These are phyloP conservation scores for Macadamia integrifolia DNA, from an alignment of 164 flowering plant genomes.

Conservation along the genomic window DNA sequence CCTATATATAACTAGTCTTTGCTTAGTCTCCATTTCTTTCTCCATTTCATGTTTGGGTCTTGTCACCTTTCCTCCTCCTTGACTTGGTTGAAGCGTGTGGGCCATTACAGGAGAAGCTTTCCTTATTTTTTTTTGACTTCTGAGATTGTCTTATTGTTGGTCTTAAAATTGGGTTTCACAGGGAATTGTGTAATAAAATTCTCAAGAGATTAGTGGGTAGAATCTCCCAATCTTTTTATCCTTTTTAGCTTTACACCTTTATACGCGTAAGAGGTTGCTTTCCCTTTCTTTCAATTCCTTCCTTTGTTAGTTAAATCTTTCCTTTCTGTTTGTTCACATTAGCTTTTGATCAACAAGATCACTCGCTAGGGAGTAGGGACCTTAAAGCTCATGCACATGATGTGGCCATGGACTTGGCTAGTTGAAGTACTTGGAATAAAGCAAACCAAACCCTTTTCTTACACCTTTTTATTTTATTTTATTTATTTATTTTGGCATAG, in stretches of 20 bases:
- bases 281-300: not conserved
- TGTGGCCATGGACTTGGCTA: too few species aligned
- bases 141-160: not conserved
- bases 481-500: too few species aligned
- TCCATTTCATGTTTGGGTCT: not conserved
- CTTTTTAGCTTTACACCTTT: conserved; percentile 7
- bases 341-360: conserved; percentile 1
- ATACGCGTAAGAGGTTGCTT: conserved; percentile 10
- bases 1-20: not conserved
- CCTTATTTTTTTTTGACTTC: conserved; percentile 11
- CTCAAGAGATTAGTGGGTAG: not conserved
- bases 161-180: conserved; percentile 9
- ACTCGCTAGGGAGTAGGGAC: not conserved
- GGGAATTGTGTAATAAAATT: not conserved
- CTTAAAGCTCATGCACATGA: too few species aligned
- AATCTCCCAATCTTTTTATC: not conserved
- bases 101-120: not conserved
- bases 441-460: too few species aligned
- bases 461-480: too few species aligned
- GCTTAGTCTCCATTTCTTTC: not conserved
- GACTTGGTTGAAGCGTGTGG: conserved; percentile 16
- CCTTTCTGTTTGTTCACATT: conserved; percentile 2
- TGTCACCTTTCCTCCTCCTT: not conserved
- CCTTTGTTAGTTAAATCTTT: not conserved
- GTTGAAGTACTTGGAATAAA: too few species aligned